These are phyloP conservation scores for Claviceps humidiphila DNA, from an alignment of 2,329 filamentous ascomycete genomes.

Conservation along the genomic window DNA sequence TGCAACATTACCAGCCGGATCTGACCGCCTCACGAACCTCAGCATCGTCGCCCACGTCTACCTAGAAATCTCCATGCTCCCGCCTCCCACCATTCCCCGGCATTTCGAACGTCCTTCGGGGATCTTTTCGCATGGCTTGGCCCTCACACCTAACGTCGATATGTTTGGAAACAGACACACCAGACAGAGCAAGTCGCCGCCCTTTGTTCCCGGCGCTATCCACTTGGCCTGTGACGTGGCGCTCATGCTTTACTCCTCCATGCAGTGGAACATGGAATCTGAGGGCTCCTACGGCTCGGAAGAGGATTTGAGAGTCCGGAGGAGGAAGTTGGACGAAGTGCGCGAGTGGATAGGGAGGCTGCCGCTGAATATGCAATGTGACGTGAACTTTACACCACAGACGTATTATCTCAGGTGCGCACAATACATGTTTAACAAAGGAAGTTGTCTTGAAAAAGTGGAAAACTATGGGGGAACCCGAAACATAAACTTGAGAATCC, in stretches of 20 bases:
- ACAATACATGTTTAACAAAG: not conserved
- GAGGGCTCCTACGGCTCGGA: slow-evolving; percentile 1
- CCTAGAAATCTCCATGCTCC: slow-evolving; percentile 6
- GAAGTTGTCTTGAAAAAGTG: too few species aligned
- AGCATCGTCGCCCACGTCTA: slow-evolving; percentile 8
- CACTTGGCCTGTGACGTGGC: slow-evolving; percentile 8
- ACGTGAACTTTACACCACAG: slow-evolving; percentile 9
- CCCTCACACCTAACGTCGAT: slow-evolving; percentile 2
- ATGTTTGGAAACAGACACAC: slow-evolving; percentile 5
- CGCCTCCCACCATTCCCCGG: slow-evolving; percentile 6
- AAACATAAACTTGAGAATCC: too few species aligned
- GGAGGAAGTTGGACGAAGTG: slow-evolving; percentile 1
- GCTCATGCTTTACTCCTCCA: slow-evolving; percentile 7
- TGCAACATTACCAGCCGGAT: not conserved
- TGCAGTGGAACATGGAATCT: slow-evolving; percentile 5
- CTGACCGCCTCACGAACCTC: not conserved
- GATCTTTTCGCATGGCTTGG: not conserved
- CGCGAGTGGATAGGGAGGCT: slow-evolving; percentile 5
- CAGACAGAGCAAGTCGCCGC: slow-evolving; percentile 1
- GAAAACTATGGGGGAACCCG: too few species aligned
- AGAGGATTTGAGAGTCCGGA: slow-evolving; percentile 4
- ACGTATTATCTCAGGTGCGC: slow-evolving; percentile 8
- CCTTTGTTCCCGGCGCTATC: slow-evolving; percentile 6
- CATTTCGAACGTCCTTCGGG: slow-evolving; percentile 4
- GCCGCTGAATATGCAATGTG: slow-evolving; percentile 6